phyloP scores from a whole-genome alignment of 192 early-diverging fungal species.

The Phlyctochytrium planicorne region DNA sequence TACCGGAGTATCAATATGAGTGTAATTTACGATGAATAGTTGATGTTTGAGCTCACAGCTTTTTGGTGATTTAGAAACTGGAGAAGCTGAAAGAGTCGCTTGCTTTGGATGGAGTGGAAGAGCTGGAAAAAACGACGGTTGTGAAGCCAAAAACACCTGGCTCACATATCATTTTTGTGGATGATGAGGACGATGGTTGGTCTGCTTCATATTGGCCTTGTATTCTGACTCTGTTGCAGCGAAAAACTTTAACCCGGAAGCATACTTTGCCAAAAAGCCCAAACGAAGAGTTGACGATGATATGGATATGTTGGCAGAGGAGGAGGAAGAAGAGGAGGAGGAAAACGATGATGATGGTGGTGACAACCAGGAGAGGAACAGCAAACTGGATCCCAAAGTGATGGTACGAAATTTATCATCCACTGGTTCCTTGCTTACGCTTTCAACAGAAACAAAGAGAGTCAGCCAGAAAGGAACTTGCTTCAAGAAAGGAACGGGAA shows the following conservation, averaged over 20 bases:
- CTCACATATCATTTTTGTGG: conserved; percentile 49
- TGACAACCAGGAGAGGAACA: no score
- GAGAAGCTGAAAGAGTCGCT: conserved; percentile 19
- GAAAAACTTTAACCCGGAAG: conserved; percentile 59
- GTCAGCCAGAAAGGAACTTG: conserved; percentile 62
- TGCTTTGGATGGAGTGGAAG: conserved; percentile 26
- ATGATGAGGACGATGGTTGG: conserved; percentile 45
- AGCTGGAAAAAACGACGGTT: conserved; percentile 20
- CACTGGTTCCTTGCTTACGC: no score
- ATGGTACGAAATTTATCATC: no score
- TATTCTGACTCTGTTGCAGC: conserved; percentile 38
- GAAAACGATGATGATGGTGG: no score
- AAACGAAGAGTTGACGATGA: background rate
- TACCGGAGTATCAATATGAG: conserved; percentile 76
- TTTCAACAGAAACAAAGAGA: conserved; percentile 35
- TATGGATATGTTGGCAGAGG: background rate
- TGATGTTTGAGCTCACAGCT: background rate
- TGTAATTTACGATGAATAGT: conserved; percentile 38
- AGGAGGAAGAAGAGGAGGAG: background rate
- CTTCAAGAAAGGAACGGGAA: conserved; percentile 74
- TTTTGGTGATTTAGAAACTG: conserved; percentile 17
- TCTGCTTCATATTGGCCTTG: background rate
- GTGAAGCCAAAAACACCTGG: conserved; percentile 12
- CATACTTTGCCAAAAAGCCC: conserved; percentile 11
- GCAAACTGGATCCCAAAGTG: background rate